Evolutionary conservation across 495 filamentous ascomycete species (phyloP), one percentile per base, ranked within the genome.

Genomic region (Neurospora sp.): DNA sequence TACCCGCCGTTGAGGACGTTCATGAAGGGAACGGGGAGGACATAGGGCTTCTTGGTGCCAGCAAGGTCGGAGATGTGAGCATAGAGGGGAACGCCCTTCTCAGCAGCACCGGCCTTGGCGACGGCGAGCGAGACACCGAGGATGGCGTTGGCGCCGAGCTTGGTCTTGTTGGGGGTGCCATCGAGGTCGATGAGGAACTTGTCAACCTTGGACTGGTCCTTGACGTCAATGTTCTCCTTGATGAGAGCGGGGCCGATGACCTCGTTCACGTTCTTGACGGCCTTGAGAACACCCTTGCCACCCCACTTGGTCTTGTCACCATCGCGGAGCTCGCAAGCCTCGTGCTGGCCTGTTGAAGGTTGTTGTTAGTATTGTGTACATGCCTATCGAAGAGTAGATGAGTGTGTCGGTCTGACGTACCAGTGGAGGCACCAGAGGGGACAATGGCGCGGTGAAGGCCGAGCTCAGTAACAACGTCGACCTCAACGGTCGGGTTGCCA

Each of bases 21-120:
- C 94, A 94, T 93, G 92, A 99, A 99, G 75, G 96, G 96, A 72
- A 99, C 96, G 70, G 96, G 96, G 12, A 99, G 91, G 73, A 99
- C 96, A 80, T 97, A 99, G 79, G 96, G 96, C 91, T 99, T 97
- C 92, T 98, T 98, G 83, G 96, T 98, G 75, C 94, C 96, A 73
- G 96, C 94, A 77, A 99, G 92, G 84, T 98, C 96, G 80, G 96
- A 97, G 82, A 99, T 90, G 86, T 99, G 96, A 76, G 92, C 93
- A 82, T 98, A 99, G 75, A 99, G 92, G 75, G 96, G 96, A 72
- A 99, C 91, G 76, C 90, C 90, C 89, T 99, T 99, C 91, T 98
- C 94, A 80, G 96, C 96, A 79, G 96, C 96, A 77, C 93, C 96
- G 75, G 96, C 96, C 90, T 99, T 99, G 79, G 96, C 95, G 81